phyloP scores from a whole-genome alignment of 2,329 filamentous ascomycete genomes.

The Aschersonia sp. region DNA sequence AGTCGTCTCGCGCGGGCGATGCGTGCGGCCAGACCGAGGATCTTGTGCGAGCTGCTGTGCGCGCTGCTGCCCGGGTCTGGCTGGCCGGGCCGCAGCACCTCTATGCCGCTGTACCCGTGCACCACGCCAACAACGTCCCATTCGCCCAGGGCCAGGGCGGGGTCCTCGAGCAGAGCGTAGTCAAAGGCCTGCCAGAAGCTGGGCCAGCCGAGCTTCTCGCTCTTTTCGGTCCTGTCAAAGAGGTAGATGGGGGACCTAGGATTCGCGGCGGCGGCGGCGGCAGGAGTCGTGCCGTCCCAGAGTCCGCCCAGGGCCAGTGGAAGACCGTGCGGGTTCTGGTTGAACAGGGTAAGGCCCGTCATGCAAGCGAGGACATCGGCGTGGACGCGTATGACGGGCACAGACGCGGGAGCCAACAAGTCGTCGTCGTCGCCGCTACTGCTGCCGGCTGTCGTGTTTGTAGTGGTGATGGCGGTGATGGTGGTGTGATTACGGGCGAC shows the following conservation, averaged over 20 bases:
- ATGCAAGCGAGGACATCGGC: slow-evolving; percentile 55
- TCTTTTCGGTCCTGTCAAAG: slow-evolving; percentile 51
- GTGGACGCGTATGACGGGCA: slow-evolving; percentile 30
- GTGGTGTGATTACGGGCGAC: slow-evolving; percentile 7
- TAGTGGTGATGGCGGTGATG: too few species aligned
- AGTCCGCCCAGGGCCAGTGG: slow-evolving; percentile 15
- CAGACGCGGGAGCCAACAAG: slow-evolving; percentile 5
- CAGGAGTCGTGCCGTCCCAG: background rate
- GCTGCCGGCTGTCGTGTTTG: too few species aligned
- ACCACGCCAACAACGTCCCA: slow-evolving; percentile 45
- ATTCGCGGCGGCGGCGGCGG: background rate
- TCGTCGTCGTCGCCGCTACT: too few species aligned
- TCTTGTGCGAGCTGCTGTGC: slow-evolving; percentile 6
- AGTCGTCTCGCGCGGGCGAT: slow-evolving; percentile 23
- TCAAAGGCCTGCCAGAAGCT: slow-evolving; percentile 51
- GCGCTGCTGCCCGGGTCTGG: slow-evolving; percentile 1
- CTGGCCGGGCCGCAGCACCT: slow-evolving; percentile 36
- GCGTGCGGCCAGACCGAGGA: slow-evolving; percentile 30
- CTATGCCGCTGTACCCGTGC: slow-evolving; percentile 42
- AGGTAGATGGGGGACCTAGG: slow-evolving; percentile 12
- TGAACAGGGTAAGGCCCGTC: slow-evolving; percentile 56
- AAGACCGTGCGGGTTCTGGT: slow-evolving; percentile 28
- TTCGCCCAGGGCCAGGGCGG: slow-evolving; percentile 26
- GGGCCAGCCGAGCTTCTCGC: slow-evolving; percentile 24
- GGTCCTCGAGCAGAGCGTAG: slow-evolving; percentile 44